Conservation (phyloP, 192 early-diverging fungal species). For the Glomus cerebriforme region DNA sequence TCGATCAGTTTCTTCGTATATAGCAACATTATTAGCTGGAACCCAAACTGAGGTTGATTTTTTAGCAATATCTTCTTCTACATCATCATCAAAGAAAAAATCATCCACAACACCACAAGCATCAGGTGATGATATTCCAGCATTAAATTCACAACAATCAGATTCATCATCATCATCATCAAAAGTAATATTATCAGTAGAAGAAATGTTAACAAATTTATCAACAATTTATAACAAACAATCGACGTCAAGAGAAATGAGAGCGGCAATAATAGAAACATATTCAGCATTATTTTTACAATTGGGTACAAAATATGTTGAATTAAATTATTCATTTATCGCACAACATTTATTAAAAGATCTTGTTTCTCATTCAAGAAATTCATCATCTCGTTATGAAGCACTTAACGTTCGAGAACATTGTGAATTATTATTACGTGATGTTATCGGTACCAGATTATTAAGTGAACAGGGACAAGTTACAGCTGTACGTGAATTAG, state of each 20-base stretch:
- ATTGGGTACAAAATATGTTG: conserved; percentile 71
- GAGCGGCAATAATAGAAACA: conserved; percentile 77
- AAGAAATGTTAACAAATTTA: conserved; percentile 72
- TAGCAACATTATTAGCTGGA: conserved; percentile 39
- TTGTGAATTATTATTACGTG: conserved; percentile 65
- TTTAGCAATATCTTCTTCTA: background rate
- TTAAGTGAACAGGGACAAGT: conserved; percentile 81
- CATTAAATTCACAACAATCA: background rate
- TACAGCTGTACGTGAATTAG: conserved; percentile 62
- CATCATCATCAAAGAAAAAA: conserved; percentile 5
- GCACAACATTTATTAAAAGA: conserved; percentile 67
- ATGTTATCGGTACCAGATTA: conserved; percentile 72
- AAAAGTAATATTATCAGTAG: conserved; percentile 50
- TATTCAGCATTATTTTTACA: conserved; percentile 73
- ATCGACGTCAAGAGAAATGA: conserved; percentile 67
- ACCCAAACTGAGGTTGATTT: conserved; percentile 14
- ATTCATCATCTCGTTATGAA: conserved; percentile 54
- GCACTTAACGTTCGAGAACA: conserved; percentile 61
- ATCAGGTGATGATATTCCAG: conserved; percentile 7
- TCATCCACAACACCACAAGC: conserved; percentile 9
- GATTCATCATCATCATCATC: background rate
- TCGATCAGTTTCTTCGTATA: conserved; percentile 39
- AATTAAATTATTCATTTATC: conserved; percentile 73
- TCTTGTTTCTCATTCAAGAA: conserved; percentile 56
- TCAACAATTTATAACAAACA: conserved; percentile 59